Evolutionary conservation across 495 filamentous ascomycete species (phyloP).

Genomic region (Penicillium psychrofluorescens): DNA sequence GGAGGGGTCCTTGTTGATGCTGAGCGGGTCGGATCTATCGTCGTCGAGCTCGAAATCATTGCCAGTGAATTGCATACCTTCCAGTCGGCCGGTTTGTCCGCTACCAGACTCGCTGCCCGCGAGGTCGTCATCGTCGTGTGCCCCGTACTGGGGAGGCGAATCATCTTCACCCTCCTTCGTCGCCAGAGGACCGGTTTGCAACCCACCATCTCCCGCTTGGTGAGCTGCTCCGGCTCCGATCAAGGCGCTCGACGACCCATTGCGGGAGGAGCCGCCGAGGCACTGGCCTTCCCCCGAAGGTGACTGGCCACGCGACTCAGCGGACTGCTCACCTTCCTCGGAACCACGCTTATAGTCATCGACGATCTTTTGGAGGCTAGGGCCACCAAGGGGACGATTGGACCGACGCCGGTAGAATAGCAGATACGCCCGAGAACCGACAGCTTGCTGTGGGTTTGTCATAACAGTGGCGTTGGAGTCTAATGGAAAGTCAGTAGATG

Average conservation of each 20-base stretch:
- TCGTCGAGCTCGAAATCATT: conserved; percentile 16
- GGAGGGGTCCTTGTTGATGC: conserved; percentile 17
- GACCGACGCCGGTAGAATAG: conserved; percentile 93
- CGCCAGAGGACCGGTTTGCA: conserved; percentile 24
- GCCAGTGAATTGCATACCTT: conserved; percentile 30
- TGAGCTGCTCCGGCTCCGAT: conserved; percentile 66
- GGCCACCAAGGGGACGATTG: conserved; percentile 65
- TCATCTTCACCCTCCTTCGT: conserved; percentile 22
- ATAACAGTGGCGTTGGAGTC: conserved; percentile 59
- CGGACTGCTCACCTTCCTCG: conserved; percentile 34
- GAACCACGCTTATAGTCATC: conserved; percentile 37
- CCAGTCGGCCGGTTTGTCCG: conserved; percentile 1
- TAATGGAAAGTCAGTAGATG: conserved; percentile 26
- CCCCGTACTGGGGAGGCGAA: too few relatives aligned
- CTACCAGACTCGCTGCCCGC: conserved; percentile 1
- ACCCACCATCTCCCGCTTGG: conserved; percentile 60
- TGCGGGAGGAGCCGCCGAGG: conserved; percentile 79
- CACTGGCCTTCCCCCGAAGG: conserved; percentile 74
- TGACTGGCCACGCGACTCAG: conserved; percentile 43
- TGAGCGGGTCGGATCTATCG: conserved; percentile 15
- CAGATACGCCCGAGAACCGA: conserved; percentile 74
- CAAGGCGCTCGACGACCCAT: conserved; percentile 80
- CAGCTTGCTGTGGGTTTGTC: conserved; percentile 46
- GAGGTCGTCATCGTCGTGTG: conserved; percentile 6
- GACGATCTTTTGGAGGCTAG: conserved; percentile 61